Evolutionary conservation across 2,329 filamentous ascomycete species (phyloP).

Genomic region (Neurospora sp.): DNA sequence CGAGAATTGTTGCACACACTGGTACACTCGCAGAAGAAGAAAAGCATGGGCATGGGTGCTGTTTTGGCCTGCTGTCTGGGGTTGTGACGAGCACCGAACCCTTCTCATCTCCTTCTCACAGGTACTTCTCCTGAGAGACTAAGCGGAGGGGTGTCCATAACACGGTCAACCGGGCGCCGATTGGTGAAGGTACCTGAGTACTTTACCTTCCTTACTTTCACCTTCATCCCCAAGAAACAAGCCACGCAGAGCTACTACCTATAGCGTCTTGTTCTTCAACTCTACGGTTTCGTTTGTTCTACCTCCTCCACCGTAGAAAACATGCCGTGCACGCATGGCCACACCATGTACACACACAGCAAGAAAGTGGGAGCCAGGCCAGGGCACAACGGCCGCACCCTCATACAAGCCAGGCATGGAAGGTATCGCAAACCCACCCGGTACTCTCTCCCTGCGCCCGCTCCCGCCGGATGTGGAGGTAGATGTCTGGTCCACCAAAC

Average conservation of each 20-base stretch:
- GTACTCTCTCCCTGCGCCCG: constrained; percentile 8
- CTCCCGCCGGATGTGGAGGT: constrained; percentile 4
- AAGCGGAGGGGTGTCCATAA: background rate
- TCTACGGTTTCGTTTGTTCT: background rate
- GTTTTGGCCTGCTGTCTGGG: background rate
- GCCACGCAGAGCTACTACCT: background rate
- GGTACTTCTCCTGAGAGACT: background rate
- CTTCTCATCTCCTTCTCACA: background rate
- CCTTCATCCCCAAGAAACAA: background rate
- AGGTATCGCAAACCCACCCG: constrained; percentile 9
- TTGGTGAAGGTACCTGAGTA: background rate
- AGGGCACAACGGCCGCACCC: background rate
- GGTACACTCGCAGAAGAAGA: background rate
- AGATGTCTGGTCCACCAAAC: constrained; percentile 13
- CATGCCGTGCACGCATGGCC: background rate
- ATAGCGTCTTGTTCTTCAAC: background rate
- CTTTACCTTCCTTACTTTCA: background rate
- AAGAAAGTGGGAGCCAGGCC: background rate
- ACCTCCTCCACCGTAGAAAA: background rate
- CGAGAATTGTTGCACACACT: background rate
- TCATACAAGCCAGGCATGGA: constrained; percentile 7
- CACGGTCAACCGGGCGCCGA: background rate
- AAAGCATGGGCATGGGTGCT: background rate
- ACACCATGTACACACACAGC: constrained; percentile 4
- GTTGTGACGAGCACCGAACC: background rate